Evolutionary conservation across 208 protist species (phyloP), one percentile per base, ranked within the genome.

Genomic region (Trypanosoma avium): DNA sequence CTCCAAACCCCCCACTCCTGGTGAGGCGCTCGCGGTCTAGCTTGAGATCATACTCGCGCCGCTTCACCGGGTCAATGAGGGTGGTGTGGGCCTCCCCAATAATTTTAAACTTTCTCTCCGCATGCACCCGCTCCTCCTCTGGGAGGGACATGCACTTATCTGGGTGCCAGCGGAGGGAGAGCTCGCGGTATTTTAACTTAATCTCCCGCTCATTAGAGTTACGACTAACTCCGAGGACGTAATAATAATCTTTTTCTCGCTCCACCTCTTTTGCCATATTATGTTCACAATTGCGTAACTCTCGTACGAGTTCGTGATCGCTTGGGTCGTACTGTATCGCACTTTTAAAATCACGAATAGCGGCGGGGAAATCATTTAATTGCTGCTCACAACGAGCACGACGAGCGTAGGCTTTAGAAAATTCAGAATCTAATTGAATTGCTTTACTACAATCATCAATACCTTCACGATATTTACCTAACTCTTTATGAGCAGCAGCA

Each of bases 81-180:
- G 82, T 90, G 32, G 80, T 75, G 66, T 95, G 80, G 43, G 88
- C 86, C 71, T 94, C 88, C 46, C 79, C 88, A 78, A 97, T 93
- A 10, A 92, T 64, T 73, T 97, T 97, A 67, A 95, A 94, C 63
- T 94, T 94, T 57, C 88, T 84, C 74, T 95, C 91, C 21, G 88
- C 86, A 15, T 82, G 73, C 57, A 75, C 70, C 27, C 82, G 81
- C 75, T 94, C 88, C 8, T 75, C 60, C 2, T 85, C 77, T 43
- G 79, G 65, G 30, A 93, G 65, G 29, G 61, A 70, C 15, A 92
- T 80, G 74, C 86, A 92, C 77, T 97, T 97, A 68, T 97, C 91
- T 0, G 91, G 91, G 61, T 97, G 91, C 86, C 86, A 97, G 5
- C 87, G 79, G 21, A 97, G 77, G 38, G 88, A 94, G 48, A 97